Percentiles rank a stretch among this genome's conserved stretches.
Conservation (phyloP, 2,329 filamentous ascomycete species). For the Huntiella moniliformis region DNA sequence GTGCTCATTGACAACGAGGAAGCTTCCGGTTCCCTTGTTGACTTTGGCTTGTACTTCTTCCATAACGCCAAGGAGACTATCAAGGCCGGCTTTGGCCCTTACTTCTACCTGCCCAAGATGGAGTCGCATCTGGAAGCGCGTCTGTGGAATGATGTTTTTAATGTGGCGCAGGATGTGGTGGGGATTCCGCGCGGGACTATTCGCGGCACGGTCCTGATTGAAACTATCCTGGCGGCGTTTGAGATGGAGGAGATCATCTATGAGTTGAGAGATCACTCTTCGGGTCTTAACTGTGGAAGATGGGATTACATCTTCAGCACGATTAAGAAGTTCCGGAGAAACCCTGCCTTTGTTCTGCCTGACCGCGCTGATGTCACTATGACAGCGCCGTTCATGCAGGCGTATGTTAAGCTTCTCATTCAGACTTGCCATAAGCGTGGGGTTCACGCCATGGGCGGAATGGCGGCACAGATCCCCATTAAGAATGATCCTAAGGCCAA, state of each 20-base stretch:
- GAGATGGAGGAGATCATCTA: conserved; percentile 99
- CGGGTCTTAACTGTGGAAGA: conserved; percentile 91
- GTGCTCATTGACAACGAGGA: conserved; percentile 88
- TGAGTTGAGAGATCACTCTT: conserved; percentile 89
- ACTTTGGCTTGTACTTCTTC: conserved; percentile 98
- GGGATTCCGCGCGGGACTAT: conserved; percentile 81
- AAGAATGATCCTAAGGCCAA: conserved; percentile 86
- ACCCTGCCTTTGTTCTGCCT: conserved; percentile 80
- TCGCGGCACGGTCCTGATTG: conserved; percentile 85
- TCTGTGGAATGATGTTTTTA: conserved; percentile 97
- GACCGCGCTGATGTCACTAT: conserved; percentile 86
- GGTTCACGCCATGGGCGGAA: conserved; percentile 97
- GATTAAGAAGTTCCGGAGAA: conserved; percentile 98
- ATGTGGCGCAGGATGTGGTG: conserved; percentile 83
- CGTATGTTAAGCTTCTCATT: conserved; percentile 92
- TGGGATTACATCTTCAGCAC: conserved; percentile 99
- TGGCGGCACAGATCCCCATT: conserved; percentile 98
- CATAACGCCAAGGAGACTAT: conserved; percentile 87
- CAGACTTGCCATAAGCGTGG: conserved; percentile 94
- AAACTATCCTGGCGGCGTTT: conserved; percentile 93
- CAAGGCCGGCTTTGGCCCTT: conserved; percentile 68
- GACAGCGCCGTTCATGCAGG: conserved; percentile 96
- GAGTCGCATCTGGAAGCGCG: conserved; percentile 93
- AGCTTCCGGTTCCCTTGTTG: conserved; percentile 81
- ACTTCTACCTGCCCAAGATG: conserved; percentile 98